Percentiles rank a stretch among this genome's conserved stretches.
Evolutionary conservation across 768 basidiomycete species (phyloP).

Genomic region (Coprinellus aureogranulatus): DNA sequence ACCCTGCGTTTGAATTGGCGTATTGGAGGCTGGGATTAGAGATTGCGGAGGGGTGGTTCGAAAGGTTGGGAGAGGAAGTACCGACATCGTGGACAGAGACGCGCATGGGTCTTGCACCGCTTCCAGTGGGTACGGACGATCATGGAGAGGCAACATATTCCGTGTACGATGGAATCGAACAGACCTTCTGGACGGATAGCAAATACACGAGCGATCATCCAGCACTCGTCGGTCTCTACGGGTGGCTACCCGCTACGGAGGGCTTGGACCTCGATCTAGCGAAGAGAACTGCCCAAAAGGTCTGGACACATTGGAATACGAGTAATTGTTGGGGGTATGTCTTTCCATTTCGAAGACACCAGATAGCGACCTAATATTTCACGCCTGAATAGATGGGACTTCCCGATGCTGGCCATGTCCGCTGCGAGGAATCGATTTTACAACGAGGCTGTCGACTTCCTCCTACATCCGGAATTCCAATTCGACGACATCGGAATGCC

Average conservation of each 20-base stretch:
- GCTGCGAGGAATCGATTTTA: constrained; percentile 52
- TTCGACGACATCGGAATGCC: constrained; percentile 66
- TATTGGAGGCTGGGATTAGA: constrained; percentile 55
- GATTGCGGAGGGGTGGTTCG: constrained; percentile 50
- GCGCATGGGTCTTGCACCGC: constrained; percentile 43
- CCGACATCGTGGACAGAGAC: constrained; percentile 45
- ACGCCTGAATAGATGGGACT: constrained; percentile 51
- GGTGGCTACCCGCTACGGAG: constrained; percentile 54
- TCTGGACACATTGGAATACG: constrained; percentile 54
- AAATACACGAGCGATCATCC: constrained; percentile 58
- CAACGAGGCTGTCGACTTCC: constrained; percentile 52
- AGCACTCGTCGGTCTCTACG: constrained; percentile 52
- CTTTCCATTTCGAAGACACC: neutral
- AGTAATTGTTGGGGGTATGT: constrained; percentile 53
- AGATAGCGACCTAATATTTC: neutral
- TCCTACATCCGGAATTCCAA: constrained; percentile 50
- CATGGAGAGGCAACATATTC: constrained; percentile 38
- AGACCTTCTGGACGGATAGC: constrained; percentile 50
- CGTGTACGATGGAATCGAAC: constrained; percentile 55
- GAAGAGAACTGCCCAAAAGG: constrained; percentile 49
- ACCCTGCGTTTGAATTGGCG: constrained; percentile 58
- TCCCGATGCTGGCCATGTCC: constrained; percentile 62
- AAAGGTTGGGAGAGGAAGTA: constrained; percentile 36
- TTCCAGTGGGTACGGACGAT: constrained; percentile 41
- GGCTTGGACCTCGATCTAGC: constrained; percentile 47